Evolutionary conservation across 164 flowering plant species (phyloP).

Genomic region (Aristolochia californica): DNA sequence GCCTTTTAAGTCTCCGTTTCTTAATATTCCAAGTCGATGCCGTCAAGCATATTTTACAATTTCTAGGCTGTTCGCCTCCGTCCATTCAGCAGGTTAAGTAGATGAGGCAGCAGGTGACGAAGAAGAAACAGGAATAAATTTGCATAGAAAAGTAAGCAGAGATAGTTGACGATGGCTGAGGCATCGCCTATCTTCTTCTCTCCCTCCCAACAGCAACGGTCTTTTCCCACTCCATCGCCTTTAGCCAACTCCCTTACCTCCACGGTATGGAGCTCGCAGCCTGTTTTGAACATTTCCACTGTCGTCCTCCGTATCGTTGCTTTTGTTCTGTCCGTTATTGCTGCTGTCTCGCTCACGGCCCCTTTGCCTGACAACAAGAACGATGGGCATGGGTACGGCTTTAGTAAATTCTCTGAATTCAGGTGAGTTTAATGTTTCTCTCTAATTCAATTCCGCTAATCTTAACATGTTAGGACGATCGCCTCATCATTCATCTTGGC

Average conservation of each 20-base stretch:
- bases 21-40: no score
- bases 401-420: constrained; percentile 22
- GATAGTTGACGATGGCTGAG: neutral
- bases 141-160: no score
- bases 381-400: neutral
- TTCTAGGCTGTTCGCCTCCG: no score
- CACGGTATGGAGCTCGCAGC: constrained; percentile 21
- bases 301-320: constrained; percentile 26
- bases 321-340: constrained; percentile 29
- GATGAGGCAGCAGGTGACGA: no score
- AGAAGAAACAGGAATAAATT: no score
- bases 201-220: constrained; percentile 19
- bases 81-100: no score
- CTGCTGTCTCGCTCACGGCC: constrained; percentile 27
- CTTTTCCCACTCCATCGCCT: constrained; percentile 32
- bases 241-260: constrained; percentile 27
- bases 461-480: no score
- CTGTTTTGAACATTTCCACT: constrained; percentile 13
- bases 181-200: constrained; percentile 8
- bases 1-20: no score
- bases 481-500: no score
- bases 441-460: no score
- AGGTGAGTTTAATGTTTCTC: constrained; percentile 32
- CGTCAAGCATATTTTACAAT: no score
- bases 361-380: constrained; percentile 9